phyloP scores from a whole-genome alignment of 2,329 filamentous ascomycete genomes.

The Pseudocercospora cruenta region DNA sequence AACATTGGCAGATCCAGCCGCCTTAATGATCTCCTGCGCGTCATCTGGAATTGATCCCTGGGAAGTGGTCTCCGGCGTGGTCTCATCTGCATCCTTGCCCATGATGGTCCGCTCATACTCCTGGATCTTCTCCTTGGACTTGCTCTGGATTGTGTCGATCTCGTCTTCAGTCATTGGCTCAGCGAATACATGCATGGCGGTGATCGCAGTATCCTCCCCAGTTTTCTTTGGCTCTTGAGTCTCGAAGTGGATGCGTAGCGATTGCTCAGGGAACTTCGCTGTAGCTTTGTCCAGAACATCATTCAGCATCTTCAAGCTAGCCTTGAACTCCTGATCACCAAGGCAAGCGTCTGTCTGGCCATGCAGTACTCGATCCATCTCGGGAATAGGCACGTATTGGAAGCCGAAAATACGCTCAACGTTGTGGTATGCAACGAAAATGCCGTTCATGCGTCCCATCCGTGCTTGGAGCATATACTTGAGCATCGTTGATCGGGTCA shows the following conservation, averaged over 20 bases:
- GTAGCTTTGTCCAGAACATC: constrained; percentile 77
- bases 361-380: constrained; percentile 92
- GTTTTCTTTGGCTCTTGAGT: constrained; percentile 39
- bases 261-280: constrained; percentile 69
- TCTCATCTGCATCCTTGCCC: constrained; percentile 27
- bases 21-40: neutral
- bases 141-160: constrained; percentile 73
- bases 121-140: constrained; percentile 66
- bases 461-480: constrained; percentile 97
- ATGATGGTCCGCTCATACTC: constrained; percentile 63
- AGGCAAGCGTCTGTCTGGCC: constrained; percentile 68
- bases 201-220: constrained; percentile 36
- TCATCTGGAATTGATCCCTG: constrained; percentile 9
- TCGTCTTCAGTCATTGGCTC: constrained; percentile 77
- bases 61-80: neutral
- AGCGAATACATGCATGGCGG: constrained; percentile 86
- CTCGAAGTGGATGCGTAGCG: constrained; percentile 49
- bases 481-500: constrained; percentile 90
- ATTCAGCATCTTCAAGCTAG: constrained; percentile 79
- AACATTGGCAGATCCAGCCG: constrained; percentile 1
- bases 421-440: constrained; percentile 97
- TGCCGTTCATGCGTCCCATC: constrained; percentile 98
- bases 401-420: constrained; percentile 95
- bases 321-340: constrained; percentile 83
- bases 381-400: constrained; percentile 83